Evolutionary conservation across 352 stramenopile genomes (phyloP), one percentile per base, ranked within the genome.

Genomic region (Phytophthora cryptogea): DNA sequence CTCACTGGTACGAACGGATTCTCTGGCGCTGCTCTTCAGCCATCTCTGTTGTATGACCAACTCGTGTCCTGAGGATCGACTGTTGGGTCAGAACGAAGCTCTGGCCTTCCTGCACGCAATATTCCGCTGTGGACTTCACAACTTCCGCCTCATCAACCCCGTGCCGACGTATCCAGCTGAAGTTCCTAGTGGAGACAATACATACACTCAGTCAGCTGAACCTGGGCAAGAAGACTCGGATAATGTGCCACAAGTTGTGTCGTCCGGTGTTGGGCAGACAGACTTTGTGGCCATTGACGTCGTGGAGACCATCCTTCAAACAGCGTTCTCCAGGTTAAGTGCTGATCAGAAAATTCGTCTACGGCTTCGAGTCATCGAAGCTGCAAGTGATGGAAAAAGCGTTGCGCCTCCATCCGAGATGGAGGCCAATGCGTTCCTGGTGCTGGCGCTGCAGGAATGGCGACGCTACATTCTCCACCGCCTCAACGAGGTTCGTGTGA

Each of bases 31-130:
- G 23, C 54, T 95, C 4, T 95, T 94, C 32, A 76, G 80, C 31
- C 65, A 84, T 16, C 61, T 96, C 16, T 93, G 80, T 40, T 86
- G 72, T 37, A 90, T 95, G 82, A 75, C 58, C 39, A 75, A 88
- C 9, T 71, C 65, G 4, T 76, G 75, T 13, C 68, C 75, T 0
- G 78, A 92, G 30, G 82, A 92, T 50, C 53, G 77, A 3, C 39
- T 94, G 2, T 61, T 92, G 53, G 75, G 74, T 0, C 84, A 90
- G 42, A 92, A 92, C 40, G 82, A 92, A 36, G 80, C 80, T 3
- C 26, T 92, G 3, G 73, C 68, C 9, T 90, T 90, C 52, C 40
- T 92, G 0, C 76, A 86, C 14, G 67, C 62, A 0, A 68, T 90
- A 28, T 74, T 90, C 17, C 77, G 80, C 16, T 87, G 70, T 49